Conservation (phyloP, 192 early-diverging fungal species). For the Gryganskiella cystojenkinii region DNA sequence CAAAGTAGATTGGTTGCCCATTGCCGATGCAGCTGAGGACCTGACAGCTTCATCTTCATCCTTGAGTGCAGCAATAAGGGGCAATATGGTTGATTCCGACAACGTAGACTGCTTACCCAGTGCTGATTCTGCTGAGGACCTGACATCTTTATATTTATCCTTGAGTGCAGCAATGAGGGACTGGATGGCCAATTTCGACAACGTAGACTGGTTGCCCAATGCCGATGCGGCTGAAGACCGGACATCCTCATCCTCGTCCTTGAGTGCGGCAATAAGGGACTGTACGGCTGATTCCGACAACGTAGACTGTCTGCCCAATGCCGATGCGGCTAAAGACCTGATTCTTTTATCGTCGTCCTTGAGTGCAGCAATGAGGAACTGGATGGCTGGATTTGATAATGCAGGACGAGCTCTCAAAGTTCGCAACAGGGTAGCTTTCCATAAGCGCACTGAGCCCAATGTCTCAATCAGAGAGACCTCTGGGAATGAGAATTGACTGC, state of each 20-base stretch:
- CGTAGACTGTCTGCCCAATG: conserved; percentile 1
- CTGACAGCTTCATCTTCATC: no score
- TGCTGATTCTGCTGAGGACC: not conserved
- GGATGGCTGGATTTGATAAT: conserved; percentile 4
- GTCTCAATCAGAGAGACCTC: not conserved
- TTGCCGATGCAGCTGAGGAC: no score
- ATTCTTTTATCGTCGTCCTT: not conserved
- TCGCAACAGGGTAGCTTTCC: not conserved
- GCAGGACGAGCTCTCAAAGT: conserved; percentile 7
- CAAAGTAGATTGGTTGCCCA: no score
- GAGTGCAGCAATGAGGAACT: conserved; percentile 1
- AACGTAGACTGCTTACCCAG: no score
- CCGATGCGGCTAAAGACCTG: not conserved
- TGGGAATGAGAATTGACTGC: not conserved
- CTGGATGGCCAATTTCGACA: not conserved
- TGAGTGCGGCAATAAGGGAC: conserved; percentile 1
- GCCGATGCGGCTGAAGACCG: not conserved
- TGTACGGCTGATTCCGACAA: conserved; percentile 1
- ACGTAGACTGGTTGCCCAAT: not conserved
- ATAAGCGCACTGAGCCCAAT: not conserved
- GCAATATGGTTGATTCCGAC: no score
- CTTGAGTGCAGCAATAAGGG: not conserved
- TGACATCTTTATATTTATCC: not conserved
- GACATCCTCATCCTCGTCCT: not conserved
- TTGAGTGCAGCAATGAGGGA: not conserved